A percentile compares a stretch with the other conserved stretches of the same genome.
These are phyloP conservation scores for Fistulinella staudtii DNA, from an alignment of 1,284 basidiomycete genomes.

Conservation along the genomic window DNA sequence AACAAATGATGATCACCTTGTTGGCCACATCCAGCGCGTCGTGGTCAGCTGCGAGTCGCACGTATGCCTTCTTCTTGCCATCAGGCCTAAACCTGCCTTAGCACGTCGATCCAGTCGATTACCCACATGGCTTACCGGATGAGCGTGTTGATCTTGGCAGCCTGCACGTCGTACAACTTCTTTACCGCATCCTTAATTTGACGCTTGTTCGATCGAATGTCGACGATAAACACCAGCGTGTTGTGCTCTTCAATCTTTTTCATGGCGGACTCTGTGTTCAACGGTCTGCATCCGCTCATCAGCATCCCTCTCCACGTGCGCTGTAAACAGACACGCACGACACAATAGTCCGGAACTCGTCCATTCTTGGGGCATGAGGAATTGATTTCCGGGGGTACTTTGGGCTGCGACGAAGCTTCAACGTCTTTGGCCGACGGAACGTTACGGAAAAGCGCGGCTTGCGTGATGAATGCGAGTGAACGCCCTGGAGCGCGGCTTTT, in stretches of 20 bases:
- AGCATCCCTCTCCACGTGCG: slow-evolving; percentile 1
- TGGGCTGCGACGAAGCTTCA: slow-evolving; percentile 81
- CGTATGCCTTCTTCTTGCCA: slow-evolving; percentile 99
- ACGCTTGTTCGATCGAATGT: slow-evolving; percentile 93
- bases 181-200: slow-evolving; percentile 99
- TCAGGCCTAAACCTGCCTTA: slow-evolving; percentile 70
- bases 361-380: slow-evolving; percentile 94
- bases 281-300: slow-evolving; percentile 46
- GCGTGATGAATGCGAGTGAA: slow-evolving; percentile 70
- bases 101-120: not conserved
- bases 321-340: slow-evolving; percentile 51
- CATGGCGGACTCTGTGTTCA: slow-evolving; percentile 87
- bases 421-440: slow-evolving; percentile 97
- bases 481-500: slow-evolving; percentile 94
- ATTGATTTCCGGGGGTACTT: slow-evolving; percentile 92
- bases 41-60: slow-evolving; percentile 91
- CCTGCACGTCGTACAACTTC: slow-evolving; percentile 97
- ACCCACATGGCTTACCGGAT: slow-evolving; percentile 67
- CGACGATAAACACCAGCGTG: slow-evolving; percentile 97
- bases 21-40: slow-evolving; percentile 98
- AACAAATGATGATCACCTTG: slow-evolving; percentile 74
- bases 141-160: slow-evolving; percentile 95
- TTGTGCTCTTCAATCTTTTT: slow-evolving; percentile 99
- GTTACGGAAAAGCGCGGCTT: slow-evolving; percentile 86
- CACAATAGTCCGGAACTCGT: slow-evolving; percentile 93